These are phyloP conservation scores for Calonectria hawksworthii DNA, from an alignment of 2,329 filamentous ascomycete genomes.

Conservation along the genomic window DNA sequence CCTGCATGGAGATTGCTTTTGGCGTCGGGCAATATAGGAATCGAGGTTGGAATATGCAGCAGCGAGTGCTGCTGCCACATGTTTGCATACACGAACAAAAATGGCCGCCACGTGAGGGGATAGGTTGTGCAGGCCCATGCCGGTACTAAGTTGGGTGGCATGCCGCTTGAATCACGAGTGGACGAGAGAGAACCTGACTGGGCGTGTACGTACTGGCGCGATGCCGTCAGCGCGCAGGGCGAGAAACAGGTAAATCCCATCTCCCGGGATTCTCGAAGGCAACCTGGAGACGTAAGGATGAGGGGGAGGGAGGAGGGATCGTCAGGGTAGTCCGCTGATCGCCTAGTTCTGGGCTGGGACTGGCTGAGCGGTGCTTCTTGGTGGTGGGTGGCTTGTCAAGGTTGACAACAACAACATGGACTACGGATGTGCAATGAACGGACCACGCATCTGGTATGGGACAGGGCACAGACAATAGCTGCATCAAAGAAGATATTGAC, in stretches of 20 bases:
- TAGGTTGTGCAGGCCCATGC: background rate
- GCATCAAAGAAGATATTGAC: background rate
- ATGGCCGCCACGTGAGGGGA: background rate
- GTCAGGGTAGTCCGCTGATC: conserved; percentile 35
- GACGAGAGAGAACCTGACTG: background rate
- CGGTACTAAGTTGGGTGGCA: background rate
- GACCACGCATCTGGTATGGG: background rate
- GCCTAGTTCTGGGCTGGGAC: conserved; percentile 12
- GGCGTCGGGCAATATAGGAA: conserved; percentile 20
- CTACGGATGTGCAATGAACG: background rate
- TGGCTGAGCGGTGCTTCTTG: conserved; percentile 17
- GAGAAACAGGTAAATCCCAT: conserved; percentile 10
- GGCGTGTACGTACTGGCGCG: background rate
- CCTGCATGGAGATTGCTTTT: conserved; percentile 15
- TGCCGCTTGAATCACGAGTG: background rate
- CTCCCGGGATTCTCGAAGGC: conserved; percentile 26
- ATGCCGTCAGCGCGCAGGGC: conserved; percentile 25
- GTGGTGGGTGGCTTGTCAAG: conserved; percentile 20
- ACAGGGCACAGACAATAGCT: background rate
- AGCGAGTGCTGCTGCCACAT: background rate
- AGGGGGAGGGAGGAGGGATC: conserved; percentile 19
- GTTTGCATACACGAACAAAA: conserved; percentile 15
- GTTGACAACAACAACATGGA: background rate
- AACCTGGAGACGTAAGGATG: background rate
- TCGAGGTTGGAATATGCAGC: background rate